Conservation (phyloP, 768 basidiomycete genomes). For the Kwoniella dendrophila region DNA sequence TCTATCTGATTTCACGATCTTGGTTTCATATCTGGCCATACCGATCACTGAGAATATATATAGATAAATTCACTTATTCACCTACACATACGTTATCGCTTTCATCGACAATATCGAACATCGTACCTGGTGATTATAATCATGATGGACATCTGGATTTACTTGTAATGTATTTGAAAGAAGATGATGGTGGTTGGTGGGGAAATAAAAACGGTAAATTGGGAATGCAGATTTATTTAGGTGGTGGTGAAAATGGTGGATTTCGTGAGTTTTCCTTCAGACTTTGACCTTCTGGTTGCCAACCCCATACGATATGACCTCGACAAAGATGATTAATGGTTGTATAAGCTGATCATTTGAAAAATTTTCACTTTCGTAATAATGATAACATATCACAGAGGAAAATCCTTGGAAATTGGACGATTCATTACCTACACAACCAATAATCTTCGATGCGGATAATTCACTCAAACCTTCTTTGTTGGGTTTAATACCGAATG, state of each 20-base stretch:
- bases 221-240: constrained; percentile 72
- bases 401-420: constrained; percentile 19
- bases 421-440: constrained; percentile 70
- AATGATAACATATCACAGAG: not conserved
- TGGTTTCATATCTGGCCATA: too few relatives aligned
- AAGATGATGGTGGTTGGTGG: constrained; percentile 58
- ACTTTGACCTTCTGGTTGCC: not conserved
- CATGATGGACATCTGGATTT: constrained; percentile 89
- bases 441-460: constrained; percentile 80
- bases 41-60: too few relatives aligned
- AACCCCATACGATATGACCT: not conserved
- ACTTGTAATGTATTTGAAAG: constrained; percentile 75
- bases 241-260: constrained; percentile 63
- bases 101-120: constrained; percentile 66
- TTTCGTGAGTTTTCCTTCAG: constrained; percentile 40
- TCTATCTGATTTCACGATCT: too few relatives aligned
- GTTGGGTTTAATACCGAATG: constrained; percentile 64
- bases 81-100: constrained; percentile 38
- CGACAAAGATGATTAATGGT: too few relatives aligned
- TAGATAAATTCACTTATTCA: constrained; percentile 39
- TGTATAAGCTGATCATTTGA: not conserved
- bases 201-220: constrained; percentile 56
- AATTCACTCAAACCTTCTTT: constrained; percentile 90
- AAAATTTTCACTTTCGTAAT: too few relatives aligned
- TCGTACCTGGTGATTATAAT: constrained; percentile 90